These are phyloP conservation scores for Dendrocalamus latiflorus DNA, from an alignment of 202 grass and related monocot species.

Conservation along the genomic window DNA sequence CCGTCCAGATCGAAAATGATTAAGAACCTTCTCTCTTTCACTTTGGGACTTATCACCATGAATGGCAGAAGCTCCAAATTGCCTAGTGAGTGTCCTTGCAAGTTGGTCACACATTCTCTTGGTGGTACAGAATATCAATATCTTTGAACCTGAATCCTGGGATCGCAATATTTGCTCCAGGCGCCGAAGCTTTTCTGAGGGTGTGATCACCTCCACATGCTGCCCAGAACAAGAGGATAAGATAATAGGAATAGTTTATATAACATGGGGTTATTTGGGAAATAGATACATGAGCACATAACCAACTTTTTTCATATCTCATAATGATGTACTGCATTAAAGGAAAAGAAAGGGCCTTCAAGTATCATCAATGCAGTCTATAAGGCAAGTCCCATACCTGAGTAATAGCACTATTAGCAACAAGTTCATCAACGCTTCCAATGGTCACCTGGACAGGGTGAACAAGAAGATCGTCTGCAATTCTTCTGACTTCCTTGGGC, in stretches of 20 bases:
- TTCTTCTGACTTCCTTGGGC: constrained; percentile 92
- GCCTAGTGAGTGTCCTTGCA: constrained; percentile 56
- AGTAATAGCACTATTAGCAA: constrained; percentile 94
- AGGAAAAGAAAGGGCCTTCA: neutral
- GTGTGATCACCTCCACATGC: constrained; percentile 84
- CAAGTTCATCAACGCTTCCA: constrained; percentile 89
- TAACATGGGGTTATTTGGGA: neutral
- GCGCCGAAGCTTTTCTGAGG: constrained; percentile 69
- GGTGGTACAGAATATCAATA: constrained; percentile 94
- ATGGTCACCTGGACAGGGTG: constrained; percentile 96
- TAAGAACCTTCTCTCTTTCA: constrained; percentile 93
- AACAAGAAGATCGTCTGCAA: constrained; percentile 88
- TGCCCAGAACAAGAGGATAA: constrained; percentile 28
- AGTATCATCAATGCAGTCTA: neutral
- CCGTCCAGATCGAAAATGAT: constrained; percentile 70
- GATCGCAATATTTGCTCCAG: constrained; percentile 89
- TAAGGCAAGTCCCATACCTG: constrained; percentile 41
- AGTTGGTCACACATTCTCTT: constrained; percentile 99
- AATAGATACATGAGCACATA: neutral
- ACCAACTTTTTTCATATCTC: neutral
- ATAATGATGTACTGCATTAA: neutral
- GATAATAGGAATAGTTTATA: constrained; percentile 1
- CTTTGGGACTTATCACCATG: constrained; percentile 95
- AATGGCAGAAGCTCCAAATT: constrained; percentile 84
- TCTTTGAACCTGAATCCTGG: constrained; percentile 78